Percentiles rank a stretch among this genome's conserved stretches.
These are phyloP conservation scores for Podochytrium sp. DNA, from an alignment of 192 early-diverging fungal genomes.

Conservation along the genomic window DNA sequence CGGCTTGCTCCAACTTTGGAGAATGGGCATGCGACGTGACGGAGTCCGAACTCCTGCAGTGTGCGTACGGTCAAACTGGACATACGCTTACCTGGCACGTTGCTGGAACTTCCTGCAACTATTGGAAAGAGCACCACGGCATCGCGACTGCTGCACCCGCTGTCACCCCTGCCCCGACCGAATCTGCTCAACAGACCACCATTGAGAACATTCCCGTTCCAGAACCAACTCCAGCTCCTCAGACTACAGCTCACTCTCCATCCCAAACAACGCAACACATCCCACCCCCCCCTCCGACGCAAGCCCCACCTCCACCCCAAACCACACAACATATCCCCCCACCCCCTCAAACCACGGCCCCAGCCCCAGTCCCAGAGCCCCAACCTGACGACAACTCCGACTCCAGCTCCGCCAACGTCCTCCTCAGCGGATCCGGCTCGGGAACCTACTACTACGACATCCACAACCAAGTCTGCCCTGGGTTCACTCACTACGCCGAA, in stretches of 20 bases:
- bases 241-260: background rate
- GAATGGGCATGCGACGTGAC: constrained; percentile 1
- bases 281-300: background rate
- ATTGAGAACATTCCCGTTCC: background rate
- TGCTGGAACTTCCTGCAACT: background rate
- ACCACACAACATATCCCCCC: background rate
- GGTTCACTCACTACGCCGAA: background rate
- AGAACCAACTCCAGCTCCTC: background rate
- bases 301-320: too few species aligned
- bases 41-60: background rate
- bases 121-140: background rate
- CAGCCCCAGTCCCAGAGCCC: background rate
- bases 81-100: background rate
- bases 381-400: background rate
- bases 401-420: background rate
- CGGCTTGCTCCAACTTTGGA: background rate
- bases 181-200: background rate
- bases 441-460: constrained; percentile 21
- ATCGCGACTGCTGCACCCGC: too few species aligned
- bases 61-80: background rate
- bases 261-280: background rate
- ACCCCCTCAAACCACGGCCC: background rate
- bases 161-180: too few species aligned
- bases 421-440: background rate
- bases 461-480: background rate